phyloP scores from a whole-genome alignment of 441 rosid species.

The Pelargonium myrrhifolium region DNA sequence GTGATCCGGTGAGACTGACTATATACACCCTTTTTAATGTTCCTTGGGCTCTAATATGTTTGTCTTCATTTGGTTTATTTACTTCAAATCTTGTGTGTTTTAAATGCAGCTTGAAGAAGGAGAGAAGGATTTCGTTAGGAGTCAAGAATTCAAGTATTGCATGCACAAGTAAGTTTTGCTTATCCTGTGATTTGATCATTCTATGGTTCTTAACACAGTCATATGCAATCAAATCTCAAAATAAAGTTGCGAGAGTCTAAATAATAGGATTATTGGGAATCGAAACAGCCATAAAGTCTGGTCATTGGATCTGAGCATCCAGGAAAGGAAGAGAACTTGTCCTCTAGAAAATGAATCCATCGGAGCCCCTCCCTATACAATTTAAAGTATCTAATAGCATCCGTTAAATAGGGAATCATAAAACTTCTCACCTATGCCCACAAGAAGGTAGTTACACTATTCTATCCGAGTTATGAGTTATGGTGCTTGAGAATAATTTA shows the following conservation, averaged over 20 bases:
- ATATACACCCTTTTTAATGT: neutral
- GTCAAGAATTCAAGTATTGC: slow-evolving; percentile 85
- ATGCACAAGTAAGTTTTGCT: slow-evolving; percentile 62
- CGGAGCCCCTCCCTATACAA: neutral
- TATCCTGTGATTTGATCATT: neutral
- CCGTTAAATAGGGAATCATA: neutral
- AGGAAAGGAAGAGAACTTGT: neutral
- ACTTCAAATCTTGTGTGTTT: slow-evolving; percentile 11
- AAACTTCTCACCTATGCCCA: neutral
- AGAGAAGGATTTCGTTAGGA: slow-evolving; percentile 62
- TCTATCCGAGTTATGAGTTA: too few relatives aligned
- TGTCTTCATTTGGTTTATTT: slow-evolving; percentile 6
- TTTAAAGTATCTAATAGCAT: neutral
- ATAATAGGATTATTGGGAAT: neutral
- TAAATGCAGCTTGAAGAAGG: slow-evolving; percentile 77
- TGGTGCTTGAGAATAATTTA: too few relatives aligned
- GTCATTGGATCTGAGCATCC: neutral
- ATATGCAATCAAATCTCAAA: neutral
- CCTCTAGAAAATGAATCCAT: neutral
- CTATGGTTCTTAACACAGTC: neutral
- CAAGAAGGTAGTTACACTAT: too few relatives aligned
- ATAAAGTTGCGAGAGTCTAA: neutral
- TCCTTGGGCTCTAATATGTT: neutral
- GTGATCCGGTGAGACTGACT: slow-evolving; percentile 62
- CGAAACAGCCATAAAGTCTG: neutral